Evolutionary conservation across 2,329 filamentous ascomycete species (phyloP), one percentile per base, ranked within the genome.

Genomic region (Sporothrix pallida): DNA sequence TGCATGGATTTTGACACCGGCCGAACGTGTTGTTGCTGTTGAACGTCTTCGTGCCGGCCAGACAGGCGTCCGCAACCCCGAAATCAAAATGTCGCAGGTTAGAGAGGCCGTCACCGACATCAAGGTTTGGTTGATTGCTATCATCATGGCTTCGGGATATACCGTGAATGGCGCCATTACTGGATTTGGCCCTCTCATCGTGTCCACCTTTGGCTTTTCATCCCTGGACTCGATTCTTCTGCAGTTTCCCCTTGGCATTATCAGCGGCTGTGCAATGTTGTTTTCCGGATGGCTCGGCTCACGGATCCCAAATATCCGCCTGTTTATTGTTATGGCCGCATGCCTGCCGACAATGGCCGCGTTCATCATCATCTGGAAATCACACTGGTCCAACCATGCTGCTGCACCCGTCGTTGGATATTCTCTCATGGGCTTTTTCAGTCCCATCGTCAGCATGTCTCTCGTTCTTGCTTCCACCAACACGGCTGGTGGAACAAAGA

Each of bases 271-370:
- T 67, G 86, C 86, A 70, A 93, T 94, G 72, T 84, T 92, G 0
- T 78, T 89, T 0, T 90, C 89, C 2, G 92, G 92, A 0, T 93
- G 86, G 76, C 82, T 93, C 1, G 88, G 88, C 5, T 86, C 88
- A 0, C 83, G 85, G 0, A 83, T 91, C 71, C 85, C 83, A 1
- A 91, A 93, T 77, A 88, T 91, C 13, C 87, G 91, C 15, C 86
- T 93, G 68, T 79, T 89, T 6, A 87, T 93, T 80, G 84, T 94
- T 0, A 81, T 92, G 4, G 63, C 87, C 2, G 91, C 89, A 76
- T 93, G 91, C 74, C 83, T 94, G 0, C 92, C 92, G 0, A 91
- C 94, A 71, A 92, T 94, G 68, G 90, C 90, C 0, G 92, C 92
- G 0, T 94, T 90, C 78, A 88, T 86, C 3, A 88, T 93, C 80